Evolutionary conservation across 1,284 basidiomycete species (phyloP).

Genomic region (Leccinum huronense): DNA sequence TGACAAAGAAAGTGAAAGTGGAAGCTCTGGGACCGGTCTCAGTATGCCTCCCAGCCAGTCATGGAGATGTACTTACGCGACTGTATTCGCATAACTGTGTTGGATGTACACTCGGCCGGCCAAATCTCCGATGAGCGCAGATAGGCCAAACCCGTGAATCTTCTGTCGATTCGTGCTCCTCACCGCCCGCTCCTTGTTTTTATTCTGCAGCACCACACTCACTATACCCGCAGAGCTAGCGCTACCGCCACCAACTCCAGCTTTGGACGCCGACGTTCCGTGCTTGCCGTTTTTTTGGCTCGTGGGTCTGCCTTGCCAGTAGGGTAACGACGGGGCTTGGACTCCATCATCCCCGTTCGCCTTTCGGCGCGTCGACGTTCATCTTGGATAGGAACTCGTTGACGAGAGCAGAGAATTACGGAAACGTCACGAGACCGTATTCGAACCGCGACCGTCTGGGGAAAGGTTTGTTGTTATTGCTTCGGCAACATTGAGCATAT

Average conservation of each 20-base stretch:
- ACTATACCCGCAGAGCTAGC: constrained; percentile 27
- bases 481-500: constrained; percentile 6
- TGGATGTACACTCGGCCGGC: not conserved
- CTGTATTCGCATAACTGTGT: not conserved
- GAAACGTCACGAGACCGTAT: constrained; percentile 80
- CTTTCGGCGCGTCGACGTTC: constrained; percentile 53
- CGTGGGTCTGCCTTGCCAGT: constrained; percentile 72
- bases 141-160: constrained; percentile 63
- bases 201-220: constrained; percentile 67
- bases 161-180: constrained; percentile 28
- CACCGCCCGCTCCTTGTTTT: constrained; percentile 65
- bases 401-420: constrained; percentile 60
- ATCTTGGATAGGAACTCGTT: constrained; percentile 76
- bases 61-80: not conserved
- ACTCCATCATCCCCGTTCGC: constrained; percentile 77
- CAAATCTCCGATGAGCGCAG: constrained; percentile 2
- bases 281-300: constrained; percentile 18
- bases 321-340: constrained; percentile 72
- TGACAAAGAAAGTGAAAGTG: no score
- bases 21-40: no score
- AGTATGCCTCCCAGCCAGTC: not conserved
- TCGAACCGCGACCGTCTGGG: constrained; percentile 60
- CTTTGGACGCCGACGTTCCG: constrained; percentile 10
- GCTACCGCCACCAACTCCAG: constrained; percentile 1
- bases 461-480: not conserved